phyloP scores from a whole-genome alignment of 345 rosid genomes.

The Orychophragmus violaceus region DNA sequence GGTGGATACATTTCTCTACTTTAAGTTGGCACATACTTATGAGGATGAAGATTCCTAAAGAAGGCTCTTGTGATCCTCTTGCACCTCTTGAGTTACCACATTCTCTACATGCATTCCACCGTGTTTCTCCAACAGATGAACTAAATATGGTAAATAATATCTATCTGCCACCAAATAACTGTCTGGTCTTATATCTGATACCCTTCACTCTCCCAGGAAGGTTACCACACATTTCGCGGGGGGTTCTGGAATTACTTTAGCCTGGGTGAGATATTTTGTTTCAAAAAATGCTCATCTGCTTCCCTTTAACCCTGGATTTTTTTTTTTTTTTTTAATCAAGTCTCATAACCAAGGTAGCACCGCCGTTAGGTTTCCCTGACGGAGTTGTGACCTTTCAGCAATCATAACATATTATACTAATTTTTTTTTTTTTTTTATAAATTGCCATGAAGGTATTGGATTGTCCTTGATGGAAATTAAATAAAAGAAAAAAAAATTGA shows the following conservation, averaged over 20 bases:
- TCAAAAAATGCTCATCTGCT: background rate
- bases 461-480: background rate
- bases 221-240: slow-evolving; percentile 80
- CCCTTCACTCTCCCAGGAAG: slow-evolving; percentile 56
- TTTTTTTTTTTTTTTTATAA: background rate
- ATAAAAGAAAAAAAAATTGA: background rate
- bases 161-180: background rate
- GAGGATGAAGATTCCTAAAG: slow-evolving; percentile 72
- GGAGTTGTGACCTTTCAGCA: background rate
- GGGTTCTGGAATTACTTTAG: slow-evolving; percentile 99
- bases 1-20: background rate
- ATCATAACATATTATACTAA: background rate
- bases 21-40: slow-evolving; percentile 87
- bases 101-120: slow-evolving; percentile 83
- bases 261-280: slow-evolving; percentile 54
- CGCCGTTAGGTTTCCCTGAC: background rate
- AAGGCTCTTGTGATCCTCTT: slow-evolving; percentile 80
- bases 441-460: background rate
- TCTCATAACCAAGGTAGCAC: background rate
- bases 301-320: background rate
- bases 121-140: slow-evolving; percentile 67
- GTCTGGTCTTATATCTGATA: background rate
- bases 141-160: slow-evolving; percentile 44
- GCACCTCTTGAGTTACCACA: slow-evolving; percentile 91
- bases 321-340: too few species aligned